phyloP scores from a whole-genome alignment of 176 grass and related monocot genomes.

The Aegilops sharonensis region DNA sequence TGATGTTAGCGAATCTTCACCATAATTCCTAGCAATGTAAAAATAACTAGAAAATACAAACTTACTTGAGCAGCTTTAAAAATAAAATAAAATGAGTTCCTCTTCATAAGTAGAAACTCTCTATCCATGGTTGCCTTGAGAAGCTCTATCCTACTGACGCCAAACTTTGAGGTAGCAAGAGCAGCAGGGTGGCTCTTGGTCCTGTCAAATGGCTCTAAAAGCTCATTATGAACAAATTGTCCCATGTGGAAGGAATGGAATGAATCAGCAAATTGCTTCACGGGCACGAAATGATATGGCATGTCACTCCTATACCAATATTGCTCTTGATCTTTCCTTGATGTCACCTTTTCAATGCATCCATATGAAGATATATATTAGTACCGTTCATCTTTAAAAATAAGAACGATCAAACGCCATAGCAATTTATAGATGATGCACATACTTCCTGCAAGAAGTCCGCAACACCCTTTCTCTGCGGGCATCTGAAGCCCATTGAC shows the following conservation, averaged over 20 bases:
- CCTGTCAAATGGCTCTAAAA: slow-evolving; percentile 77
- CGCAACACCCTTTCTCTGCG: slow-evolving; percentile 78
- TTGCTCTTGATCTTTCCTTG: slow-evolving; percentile 89
- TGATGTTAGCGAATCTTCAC: background rate
- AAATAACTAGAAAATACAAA: slow-evolving; percentile 11
- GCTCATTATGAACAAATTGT: slow-evolving; percentile 41
- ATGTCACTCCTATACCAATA: slow-evolving; percentile 65
- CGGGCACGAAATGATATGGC: slow-evolving; percentile 65
- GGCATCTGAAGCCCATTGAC: slow-evolving; percentile 84
- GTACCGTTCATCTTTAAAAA: slow-evolving; percentile 23
- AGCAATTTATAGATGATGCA: slow-evolving; percentile 14
- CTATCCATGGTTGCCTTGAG: slow-evolving; percentile 73
- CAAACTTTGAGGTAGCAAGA: slow-evolving; percentile 71
- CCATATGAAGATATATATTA: slow-evolving; percentile 15
- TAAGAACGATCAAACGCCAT: background rate
- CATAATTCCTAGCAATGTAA: slow-evolving; percentile 1
- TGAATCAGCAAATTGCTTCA: slow-evolving; percentile 77
- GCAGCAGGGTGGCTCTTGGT: slow-evolving; percentile 71
- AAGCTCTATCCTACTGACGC: slow-evolving; percentile 63
- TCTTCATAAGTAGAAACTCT: slow-evolving; percentile 92
- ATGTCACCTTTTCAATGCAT: slow-evolving; percentile 69
- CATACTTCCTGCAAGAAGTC: slow-evolving; percentile 96
- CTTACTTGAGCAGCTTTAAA: slow-evolving; percentile 74
- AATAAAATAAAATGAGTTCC: slow-evolving; percentile 90
- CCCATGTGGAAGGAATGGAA: slow-evolving; percentile 78